Conservation (phyloP, 306 rosid species). For the Glycine latifolia region DNA sequence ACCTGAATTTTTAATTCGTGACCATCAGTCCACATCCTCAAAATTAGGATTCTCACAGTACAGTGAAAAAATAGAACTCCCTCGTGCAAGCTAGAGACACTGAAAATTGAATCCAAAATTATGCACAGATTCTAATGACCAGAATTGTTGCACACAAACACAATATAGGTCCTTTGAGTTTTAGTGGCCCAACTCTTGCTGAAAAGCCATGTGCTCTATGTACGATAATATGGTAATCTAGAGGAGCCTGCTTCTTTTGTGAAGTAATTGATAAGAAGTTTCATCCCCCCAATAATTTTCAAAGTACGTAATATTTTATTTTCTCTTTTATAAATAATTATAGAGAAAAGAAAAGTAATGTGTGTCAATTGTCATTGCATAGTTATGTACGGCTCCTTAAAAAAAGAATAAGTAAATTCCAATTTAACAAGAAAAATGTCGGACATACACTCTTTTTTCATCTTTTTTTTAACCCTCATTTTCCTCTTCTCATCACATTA, state of each 20-base stretch:
- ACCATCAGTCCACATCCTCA: too few species aligned
- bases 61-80: too few species aligned
- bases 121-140: not conserved
- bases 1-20: too few species aligned
- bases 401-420: not conserved
- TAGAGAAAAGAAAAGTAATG: not conserved
- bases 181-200: slow-evolving; percentile 26
- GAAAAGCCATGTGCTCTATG: slow-evolving; percentile 27
- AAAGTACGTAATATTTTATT: too few species aligned
- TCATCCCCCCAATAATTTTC: slow-evolving; percentile 13
- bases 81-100: not conserved
- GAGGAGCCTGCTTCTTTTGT: not conserved
- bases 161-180: too few species aligned
- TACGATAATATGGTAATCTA: not conserved
- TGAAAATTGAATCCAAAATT: not conserved
- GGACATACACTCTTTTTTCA: not conserved
- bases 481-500: too few species aligned
- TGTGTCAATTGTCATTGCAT: slow-evolving; percentile 13
- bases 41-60: too few species aligned
- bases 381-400: not conserved
- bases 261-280: not conserved
- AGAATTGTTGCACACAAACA: not conserved
- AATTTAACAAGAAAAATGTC: not conserved
- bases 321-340: too few species aligned
- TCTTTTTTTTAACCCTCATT: too few species aligned